phyloP scores from a whole-genome alignment of 129 eudicot genomes.

The Chrysanthemum lavandulifolium region DNA sequence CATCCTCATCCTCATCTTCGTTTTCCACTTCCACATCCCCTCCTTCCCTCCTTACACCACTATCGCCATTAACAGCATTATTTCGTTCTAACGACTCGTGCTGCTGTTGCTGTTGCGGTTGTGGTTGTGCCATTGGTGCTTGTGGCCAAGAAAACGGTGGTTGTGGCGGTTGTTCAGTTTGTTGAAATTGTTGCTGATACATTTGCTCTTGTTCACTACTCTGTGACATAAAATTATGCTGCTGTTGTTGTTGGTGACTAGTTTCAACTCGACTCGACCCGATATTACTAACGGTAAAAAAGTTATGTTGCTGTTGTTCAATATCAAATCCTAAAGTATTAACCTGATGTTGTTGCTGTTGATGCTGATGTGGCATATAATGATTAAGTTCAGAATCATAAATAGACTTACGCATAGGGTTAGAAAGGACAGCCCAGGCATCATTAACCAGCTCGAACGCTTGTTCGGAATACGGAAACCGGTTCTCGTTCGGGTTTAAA shows the following conservation, averaged over 20 bases:
- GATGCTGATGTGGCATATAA: conserved; percentile 23
- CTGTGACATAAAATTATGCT: conserved; percentile 26
- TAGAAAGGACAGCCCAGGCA: conserved; percentile 68
- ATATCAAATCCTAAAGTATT: conserved; percentile 34
- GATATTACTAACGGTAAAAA: neutral
- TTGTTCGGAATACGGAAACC: conserved; percentile 63
- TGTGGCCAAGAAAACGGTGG: too few relatives aligned
- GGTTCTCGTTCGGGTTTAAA: conserved; percentile 37
- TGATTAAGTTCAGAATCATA: conserved; percentile 57
- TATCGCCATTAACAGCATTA: conserved; percentile 3
- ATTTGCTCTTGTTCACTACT: too few relatives aligned
- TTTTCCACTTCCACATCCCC: conserved; percentile 1
- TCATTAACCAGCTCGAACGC: conserved; percentile 68
- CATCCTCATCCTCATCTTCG: conserved; percentile 32
- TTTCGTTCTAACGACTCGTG: conserved; percentile 13
- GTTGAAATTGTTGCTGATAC: conserved; percentile 10
- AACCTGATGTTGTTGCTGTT: conserved; percentile 17
- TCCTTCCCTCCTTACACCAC: conserved; percentile 36
- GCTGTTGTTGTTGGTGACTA: conserved; percentile 30
- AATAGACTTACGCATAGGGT: conserved; percentile 57
- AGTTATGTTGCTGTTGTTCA: conserved; percentile 35
- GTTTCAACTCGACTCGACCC: neutral
- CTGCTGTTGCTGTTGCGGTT: neutral
- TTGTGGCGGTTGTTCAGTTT: too few relatives aligned
- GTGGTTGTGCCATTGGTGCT: too few relatives aligned